phyloP scores from a whole-genome alignment of 371 early-diverging fungal genomes.

The Mucor irregularis region DNA sequence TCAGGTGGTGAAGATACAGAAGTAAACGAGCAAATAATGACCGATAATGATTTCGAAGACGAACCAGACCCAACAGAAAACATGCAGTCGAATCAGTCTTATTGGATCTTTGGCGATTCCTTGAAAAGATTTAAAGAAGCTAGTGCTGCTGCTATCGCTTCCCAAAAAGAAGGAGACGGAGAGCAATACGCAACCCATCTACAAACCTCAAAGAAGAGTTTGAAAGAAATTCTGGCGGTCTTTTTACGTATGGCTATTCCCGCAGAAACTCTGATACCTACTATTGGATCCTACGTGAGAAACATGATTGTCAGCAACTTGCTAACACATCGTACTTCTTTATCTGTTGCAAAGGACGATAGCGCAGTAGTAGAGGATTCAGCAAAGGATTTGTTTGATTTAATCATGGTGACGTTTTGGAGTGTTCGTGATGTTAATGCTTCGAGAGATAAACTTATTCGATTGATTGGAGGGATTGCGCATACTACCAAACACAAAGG shows the following conservation, averaged over 20 bases:
- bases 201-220: conserved; percentile 27
- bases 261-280: conserved; percentile 30
- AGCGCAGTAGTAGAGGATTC: conserved; percentile 16
- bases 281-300: conserved; percentile 28
- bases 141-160: conserved; percentile 3
- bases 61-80: conserved; percentile 6
- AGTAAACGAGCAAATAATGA: neutral
- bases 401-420: conserved; percentile 34
- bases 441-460: conserved; percentile 24
- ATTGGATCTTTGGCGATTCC: conserved; percentile 51
- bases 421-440: conserved; percentile 9
- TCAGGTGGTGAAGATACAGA: neutral
- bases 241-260: conserved; percentile 43
- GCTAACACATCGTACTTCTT: neutral
- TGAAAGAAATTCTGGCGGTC: conserved; percentile 41
- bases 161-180: conserved; percentile 6
- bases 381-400: conserved; percentile 30
- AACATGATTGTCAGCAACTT: conserved; percentile 14
- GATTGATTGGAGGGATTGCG: conserved; percentile 24
- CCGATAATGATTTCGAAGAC: conserved; percentile 4
- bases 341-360: conserved; percentile 9
- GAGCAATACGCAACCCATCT: conserved; percentile 19
- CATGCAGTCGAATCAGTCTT: conserved; percentile 38
- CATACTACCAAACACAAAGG: conserved; percentile 19
- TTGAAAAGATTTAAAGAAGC: conserved; percentile 37